A percentile compares a stretch with the other conserved stretches of the same genome.
phyloP scores from a whole-genome alignment of 2,329 filamentous ascomycete genomes.

The Exophiala sp. region DNA sequence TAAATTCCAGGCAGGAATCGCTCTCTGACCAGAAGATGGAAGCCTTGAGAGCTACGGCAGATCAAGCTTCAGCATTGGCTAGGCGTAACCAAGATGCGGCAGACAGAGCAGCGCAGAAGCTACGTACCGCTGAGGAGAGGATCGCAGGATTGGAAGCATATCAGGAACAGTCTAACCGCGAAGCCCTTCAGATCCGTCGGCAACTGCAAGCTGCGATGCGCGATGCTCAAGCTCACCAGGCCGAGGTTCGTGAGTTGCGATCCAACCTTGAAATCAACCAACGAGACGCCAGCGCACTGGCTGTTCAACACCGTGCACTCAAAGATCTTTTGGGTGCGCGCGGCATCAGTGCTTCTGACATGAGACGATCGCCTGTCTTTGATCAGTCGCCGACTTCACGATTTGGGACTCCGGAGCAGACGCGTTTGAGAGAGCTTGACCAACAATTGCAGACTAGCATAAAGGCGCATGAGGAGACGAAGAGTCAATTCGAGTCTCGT shows the following conservation, averaged over 20 bases:
- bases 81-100: slow-evolving; percentile 87
- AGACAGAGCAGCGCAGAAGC: slow-evolving; percentile 78
- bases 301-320: slow-evolving; percentile 85
- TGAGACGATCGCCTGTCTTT: slow-evolving; percentile 67
- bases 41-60: slow-evolving; percentile 75
- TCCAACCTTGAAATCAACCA: slow-evolving; percentile 80
- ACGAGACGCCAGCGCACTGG: slow-evolving; percentile 88
- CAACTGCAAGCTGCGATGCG: slow-evolving; percentile 82
- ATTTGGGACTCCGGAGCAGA: slow-evolving; percentile 74
- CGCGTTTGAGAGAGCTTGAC: slow-evolving; percentile 78
- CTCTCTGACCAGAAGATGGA: slow-evolving; percentile 55
- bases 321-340: slow-evolving; percentile 90
- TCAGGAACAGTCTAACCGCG: slow-evolving; percentile 92
- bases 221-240: slow-evolving; percentile 77
- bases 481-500: slow-evolving; percentile 69
- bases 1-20: slow-evolving; percentile 47
- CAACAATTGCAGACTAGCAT: slow-evolving; percentile 75
- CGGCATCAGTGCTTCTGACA: slow-evolving; percentile 73
- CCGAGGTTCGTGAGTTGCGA: slow-evolving; percentile 76
- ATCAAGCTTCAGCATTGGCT: slow-evolving; percentile 72
- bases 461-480: slow-evolving; percentile 82
- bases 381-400: slow-evolving; percentile 66
- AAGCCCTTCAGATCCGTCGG: slow-evolving; percentile 82
- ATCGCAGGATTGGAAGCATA: slow-evolving; percentile 96
- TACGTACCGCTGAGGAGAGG: slow-evolving; percentile 89